Evolutionary conservation across 2,329 filamentous ascomycete species (phyloP).

Genomic region (Claviceps digitariae): DNA sequence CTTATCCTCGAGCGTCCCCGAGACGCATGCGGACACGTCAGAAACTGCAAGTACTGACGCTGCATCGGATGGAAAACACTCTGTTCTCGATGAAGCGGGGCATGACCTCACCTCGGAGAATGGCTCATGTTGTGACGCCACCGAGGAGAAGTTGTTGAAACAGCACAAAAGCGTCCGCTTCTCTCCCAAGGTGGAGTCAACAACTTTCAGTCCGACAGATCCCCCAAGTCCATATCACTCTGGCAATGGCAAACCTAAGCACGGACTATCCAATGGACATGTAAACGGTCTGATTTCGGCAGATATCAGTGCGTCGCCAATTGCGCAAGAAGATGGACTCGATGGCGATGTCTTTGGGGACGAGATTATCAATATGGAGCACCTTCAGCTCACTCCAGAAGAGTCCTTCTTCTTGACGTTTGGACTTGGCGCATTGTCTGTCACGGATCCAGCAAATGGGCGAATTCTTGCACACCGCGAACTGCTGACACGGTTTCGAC

Average conservation of each 20-base stretch:
- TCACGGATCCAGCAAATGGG: slow-evolving; percentile 38
- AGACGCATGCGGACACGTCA: neutral
- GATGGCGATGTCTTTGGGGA: neutral
- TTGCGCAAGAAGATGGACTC: neutral
- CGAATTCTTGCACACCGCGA: slow-evolving; percentile 35
- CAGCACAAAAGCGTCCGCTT: slow-evolving; percentile 56
- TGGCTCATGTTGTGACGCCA: slow-evolving; percentile 9
- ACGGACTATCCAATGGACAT: neutral
- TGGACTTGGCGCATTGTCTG: slow-evolving; percentile 57
- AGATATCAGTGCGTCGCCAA: neutral
- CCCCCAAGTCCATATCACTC: slow-evolving; percentile 34
- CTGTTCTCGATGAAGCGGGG: neutral
- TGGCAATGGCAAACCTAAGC: slow-evolving; percentile 10
- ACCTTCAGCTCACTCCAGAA: slow-evolving; percentile 81
- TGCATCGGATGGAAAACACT: neutral
- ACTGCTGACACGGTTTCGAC: slow-evolving; percentile 55
- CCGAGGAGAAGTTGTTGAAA: slow-evolving; percentile 18
- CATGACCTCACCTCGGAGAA: neutral
- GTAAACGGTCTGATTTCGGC: neutral
- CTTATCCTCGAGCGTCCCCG: neutral
- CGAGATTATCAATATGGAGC: slow-evolving; percentile 46
- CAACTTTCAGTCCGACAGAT: slow-evolving; percentile 41
- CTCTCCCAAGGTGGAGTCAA: slow-evolving; percentile 51
- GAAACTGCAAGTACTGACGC: neutral
- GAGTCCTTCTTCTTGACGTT: slow-evolving; percentile 88